Conservation (phyloP, 345 rosid species). For the Trapa incisa region DNA sequence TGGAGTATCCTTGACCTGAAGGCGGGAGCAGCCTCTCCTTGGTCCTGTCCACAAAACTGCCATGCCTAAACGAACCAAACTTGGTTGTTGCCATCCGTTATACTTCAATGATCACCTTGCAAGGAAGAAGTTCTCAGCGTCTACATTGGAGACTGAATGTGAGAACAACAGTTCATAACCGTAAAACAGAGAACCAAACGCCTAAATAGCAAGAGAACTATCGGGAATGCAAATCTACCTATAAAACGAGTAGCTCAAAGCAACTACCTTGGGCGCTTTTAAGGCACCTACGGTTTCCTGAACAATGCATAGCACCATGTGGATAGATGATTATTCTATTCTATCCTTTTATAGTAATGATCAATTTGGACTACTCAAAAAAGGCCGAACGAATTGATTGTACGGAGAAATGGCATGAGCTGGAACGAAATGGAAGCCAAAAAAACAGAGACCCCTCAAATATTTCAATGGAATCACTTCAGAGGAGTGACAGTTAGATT, state of each 20-base stretch:
- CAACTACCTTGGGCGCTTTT: background rate
- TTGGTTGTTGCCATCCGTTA: background rate
- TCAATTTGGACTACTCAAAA: background rate
- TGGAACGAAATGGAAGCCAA: no score
- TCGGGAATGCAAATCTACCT: background rate
- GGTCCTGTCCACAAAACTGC: conserved; percentile 28
- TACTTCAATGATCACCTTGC: background rate
- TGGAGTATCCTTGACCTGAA: conserved; percentile 25
- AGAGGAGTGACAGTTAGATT: background rate
- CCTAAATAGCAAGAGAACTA: background rate
- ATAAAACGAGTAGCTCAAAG: background rate
- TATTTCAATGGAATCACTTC: background rate
- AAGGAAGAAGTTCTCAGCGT: background rate
- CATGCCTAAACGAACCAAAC: conserved; percentile 33
- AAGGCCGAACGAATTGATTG: background rate
- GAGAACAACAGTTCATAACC: background rate
- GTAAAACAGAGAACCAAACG: background rate
- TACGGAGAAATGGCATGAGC: background rate
- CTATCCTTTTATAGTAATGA: background rate
- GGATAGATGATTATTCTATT: background rate
- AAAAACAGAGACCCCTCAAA: no score
- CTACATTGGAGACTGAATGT: background rate
- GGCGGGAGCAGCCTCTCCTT: conserved; percentile 46
- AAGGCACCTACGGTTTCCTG: background rate
- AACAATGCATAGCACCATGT: background rate